Conservation (phyloP, 495 filamentous ascomycete genomes). For the Tuber umbilicatum region DNA sequence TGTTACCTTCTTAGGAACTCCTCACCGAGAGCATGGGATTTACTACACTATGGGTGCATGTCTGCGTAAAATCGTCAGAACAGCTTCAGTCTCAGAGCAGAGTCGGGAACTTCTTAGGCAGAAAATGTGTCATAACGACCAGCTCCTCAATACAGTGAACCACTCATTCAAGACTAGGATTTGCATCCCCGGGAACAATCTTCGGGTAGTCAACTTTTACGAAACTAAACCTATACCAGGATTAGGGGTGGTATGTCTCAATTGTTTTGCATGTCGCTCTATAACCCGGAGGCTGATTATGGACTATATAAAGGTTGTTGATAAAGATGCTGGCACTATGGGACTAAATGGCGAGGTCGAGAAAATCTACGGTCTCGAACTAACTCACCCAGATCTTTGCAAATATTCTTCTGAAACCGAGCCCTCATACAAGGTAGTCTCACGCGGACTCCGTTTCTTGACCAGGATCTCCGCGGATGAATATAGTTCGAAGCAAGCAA, state of each 20-base stretch:
- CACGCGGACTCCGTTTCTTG: neutral
- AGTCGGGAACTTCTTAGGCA: neutral
- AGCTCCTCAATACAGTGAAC: neutral
- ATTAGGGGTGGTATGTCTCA: neutral
- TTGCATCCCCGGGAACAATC: neutral
- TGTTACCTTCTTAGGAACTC: neutral
- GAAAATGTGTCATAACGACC: neutral
- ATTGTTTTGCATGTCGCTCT: neutral
- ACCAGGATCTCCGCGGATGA: neutral
- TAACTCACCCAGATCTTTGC: neutral
- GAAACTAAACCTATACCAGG: neutral
- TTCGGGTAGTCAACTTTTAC: neutral
- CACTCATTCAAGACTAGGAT: neutral
- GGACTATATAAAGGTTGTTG: neutral
- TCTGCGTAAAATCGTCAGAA: neutral
- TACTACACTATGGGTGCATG: neutral
- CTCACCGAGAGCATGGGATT: neutral
- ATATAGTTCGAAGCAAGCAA: neutral
- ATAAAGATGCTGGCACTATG: neutral
- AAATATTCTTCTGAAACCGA: neutral
- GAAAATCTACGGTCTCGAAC: neutral
- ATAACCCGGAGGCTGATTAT: neutral
- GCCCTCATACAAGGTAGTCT: neutral
- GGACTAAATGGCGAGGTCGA: neutral
- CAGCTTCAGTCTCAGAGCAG: neutral